Conservation (phyloP, 176 grass and related monocot genomes). For the Carex myosuroides region DNA sequence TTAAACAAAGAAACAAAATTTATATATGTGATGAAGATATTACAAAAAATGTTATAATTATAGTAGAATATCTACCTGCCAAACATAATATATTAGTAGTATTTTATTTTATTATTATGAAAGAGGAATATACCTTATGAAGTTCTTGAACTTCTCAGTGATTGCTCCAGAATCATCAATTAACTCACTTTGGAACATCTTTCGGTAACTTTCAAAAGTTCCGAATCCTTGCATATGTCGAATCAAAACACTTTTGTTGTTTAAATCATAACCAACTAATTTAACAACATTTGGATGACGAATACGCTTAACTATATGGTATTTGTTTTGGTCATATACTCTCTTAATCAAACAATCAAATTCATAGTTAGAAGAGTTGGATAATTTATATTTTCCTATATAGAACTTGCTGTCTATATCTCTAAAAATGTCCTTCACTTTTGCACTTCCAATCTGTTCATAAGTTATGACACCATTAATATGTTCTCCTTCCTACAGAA, state of each 20-base stretch:
- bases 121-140: too few species aligned
- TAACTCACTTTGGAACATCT: neutral
- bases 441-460: too few species aligned
- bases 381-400: neutral
- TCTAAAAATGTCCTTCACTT: too few species aligned
- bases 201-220: neutral
- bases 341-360: neutral
- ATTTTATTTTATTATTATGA: too few species aligned
- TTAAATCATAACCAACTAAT: neutral
- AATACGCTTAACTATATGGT: neutral
- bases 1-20: neutral
- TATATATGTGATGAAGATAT: neutral
- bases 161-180: neutral
- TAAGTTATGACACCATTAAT: too few species aligned
- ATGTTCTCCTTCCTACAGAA: too few species aligned
- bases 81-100: too few species aligned
- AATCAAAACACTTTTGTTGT: neutral
- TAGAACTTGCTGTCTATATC: neutral
- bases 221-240: neutral
- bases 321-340: neutral
- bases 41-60: too few species aligned
- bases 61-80: too few species aligned
- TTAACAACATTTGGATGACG: neutral
- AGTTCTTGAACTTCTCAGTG: too few species aligned
- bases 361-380: neutral